Evolutionary conservation across 2,329 filamentous ascomycete species (phyloP), one percentile per base, ranked within the genome.

Genomic region (Eutypella sp.): DNA sequence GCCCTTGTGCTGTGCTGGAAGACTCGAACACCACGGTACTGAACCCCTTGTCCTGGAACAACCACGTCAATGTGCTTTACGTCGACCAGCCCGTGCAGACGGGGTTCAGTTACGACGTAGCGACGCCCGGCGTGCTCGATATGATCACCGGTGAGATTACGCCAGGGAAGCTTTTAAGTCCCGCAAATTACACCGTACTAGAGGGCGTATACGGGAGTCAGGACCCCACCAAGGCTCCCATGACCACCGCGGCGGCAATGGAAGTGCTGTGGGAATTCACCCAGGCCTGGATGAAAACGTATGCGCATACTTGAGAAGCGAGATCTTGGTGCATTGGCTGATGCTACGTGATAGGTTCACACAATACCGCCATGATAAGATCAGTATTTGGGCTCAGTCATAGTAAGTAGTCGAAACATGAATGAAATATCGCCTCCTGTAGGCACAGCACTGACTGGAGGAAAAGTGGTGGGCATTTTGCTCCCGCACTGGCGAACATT

Each of bases 51-150:
- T 76, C 76, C 2, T 83, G 78, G 76, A 78, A 75, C 53, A 79
- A 80, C 54, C 70, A 74, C 15, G 75, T 73, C 47, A 84, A 84
- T 49, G 75, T 84, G 71, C 73, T 85, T 7, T 85, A 81, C 61
- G 80, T 85, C 49, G 82, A 86, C 57, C 76, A 85, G 61, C 82
- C 59, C 0, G 53, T 59, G 47, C 61, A 56, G 40, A 56, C 57
- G 2, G 60, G 60, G 9, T 60, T 62, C 51, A 63, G 59, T 20
- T 63, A 65, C 40, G 53, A 59, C 34, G 52, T 22, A 13, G 50
- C 57, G 18, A 53, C 54, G 44, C 60, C 60, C 20, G 56, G 54
- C 13, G 57, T 57, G 15, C 42, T 55, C 22, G 52, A 63, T 40
- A 46, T 50, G 10, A 22, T 57, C 22, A 41, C 46, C 23, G n/a